Evolutionary conservation across 371 early-diverging fungal genomes (phyloP).

Genomic region (Mortierella sp.): DNA sequence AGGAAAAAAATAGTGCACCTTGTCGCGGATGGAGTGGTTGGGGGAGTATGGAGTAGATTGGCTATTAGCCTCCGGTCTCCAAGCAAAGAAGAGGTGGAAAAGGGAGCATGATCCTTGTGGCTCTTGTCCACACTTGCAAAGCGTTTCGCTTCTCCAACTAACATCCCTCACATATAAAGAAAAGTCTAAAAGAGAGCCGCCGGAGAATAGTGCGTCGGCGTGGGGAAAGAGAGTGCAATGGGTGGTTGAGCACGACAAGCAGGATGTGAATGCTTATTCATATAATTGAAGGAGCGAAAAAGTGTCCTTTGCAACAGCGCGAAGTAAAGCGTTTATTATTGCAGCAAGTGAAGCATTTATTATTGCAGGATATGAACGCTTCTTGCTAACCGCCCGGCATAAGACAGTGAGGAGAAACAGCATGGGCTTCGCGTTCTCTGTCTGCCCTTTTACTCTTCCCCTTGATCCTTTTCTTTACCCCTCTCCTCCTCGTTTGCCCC

Average conservation of each 20-base stretch:
- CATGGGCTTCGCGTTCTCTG: neutral
- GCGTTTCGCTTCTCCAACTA: constrained; percentile 49
- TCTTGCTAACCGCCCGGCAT: neutral
- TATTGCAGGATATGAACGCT: neutral
- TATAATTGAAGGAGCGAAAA: neutral
- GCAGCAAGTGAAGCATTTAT: no score
- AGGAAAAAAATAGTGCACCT: neutral
- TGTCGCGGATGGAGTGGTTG: neutral
- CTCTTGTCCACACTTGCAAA: neutral
- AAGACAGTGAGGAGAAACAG: no score
- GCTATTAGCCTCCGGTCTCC: neutral
- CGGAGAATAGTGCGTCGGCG: constrained; percentile 6
- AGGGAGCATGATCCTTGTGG: neutral
- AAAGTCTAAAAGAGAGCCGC: constrained; percentile 86
- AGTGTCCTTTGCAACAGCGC: neutral
- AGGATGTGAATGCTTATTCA: neutral
- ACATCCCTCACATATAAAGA: constrained; percentile 91
- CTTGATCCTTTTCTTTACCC: constrained; percentile 2
- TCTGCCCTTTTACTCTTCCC: constrained; percentile 1
- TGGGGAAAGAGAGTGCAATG: neutral
- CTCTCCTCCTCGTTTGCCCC: constrained; percentile 1
- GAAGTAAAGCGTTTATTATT: no score
- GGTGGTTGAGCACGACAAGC: neutral
- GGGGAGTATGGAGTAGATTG: neutral
- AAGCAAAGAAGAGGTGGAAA: neutral